These are phyloP conservation scores for Raffaelea ambrosiae DNA, from an alignment of 2,329 filamentous ascomycete species.

Conservation along the genomic window DNA sequence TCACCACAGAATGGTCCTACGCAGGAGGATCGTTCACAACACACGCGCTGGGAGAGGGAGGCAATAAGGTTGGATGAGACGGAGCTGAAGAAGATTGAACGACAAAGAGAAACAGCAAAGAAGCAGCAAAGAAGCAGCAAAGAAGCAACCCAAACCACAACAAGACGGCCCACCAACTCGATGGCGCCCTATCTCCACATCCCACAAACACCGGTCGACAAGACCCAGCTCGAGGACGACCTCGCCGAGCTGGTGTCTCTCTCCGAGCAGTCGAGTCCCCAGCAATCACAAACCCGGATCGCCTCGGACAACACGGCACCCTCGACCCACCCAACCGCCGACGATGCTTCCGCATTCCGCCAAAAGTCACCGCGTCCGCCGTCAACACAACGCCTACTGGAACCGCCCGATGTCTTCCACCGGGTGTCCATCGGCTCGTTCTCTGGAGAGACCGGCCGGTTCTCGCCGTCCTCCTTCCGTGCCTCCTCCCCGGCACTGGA, in stretches of 20 bases:
- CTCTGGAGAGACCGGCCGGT: slow-evolving; percentile 22
- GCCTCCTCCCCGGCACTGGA: slow-evolving; percentile 6
- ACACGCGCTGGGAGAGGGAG: background rate
- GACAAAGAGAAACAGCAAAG: background rate
- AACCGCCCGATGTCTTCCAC: slow-evolving; percentile 22
- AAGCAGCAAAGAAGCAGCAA: background rate
- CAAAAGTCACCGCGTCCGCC: no score
- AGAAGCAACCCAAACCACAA: background rate
- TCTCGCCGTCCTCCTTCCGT: slow-evolving; percentile 15
- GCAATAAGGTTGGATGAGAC: no score
- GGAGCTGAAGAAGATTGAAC: background rate
- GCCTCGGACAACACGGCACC: background rate
- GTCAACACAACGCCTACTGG: background rate
- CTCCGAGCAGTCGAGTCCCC: slow-evolving; percentile 1
- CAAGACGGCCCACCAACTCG: slow-evolving; percentile 9
- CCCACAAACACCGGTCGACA: slow-evolving; percentile 14
- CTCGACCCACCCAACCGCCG: no score
- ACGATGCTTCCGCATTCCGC: no score
- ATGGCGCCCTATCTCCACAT: slow-evolving; percentile 17
- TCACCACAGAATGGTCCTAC: background rate
- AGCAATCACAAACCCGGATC: no score
- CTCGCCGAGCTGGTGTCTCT: slow-evolving; percentile 10
- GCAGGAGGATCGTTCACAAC: background rate
- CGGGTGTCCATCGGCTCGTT: slow-evolving; percentile 32
- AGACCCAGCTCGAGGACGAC: slow-evolving; percentile 15